Percentiles rank a stretch among this genome's conserved stretches.
Evolutionary conservation across 2,329 filamentous ascomycete species (phyloP).

Genomic region (Ophiostoma piceae): DNA sequence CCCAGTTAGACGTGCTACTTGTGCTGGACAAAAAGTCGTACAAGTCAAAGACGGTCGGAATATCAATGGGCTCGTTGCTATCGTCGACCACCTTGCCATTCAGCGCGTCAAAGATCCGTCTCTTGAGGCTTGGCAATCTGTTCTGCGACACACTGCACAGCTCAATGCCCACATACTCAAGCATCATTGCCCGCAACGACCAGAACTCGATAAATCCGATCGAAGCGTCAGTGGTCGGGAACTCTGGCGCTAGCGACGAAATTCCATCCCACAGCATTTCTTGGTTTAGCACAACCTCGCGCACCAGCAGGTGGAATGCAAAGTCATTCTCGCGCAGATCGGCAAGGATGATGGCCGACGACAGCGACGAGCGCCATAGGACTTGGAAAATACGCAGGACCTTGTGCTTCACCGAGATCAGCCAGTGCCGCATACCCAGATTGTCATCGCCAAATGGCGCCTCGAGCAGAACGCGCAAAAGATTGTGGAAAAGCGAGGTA

Average conservation of each 20-base stretch:
- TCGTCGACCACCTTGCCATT: slow-evolving; percentile 67
- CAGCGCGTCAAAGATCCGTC: slow-evolving; percentile 65
- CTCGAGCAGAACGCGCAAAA: slow-evolving; percentile 66
- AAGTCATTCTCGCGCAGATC: slow-evolving; percentile 77
- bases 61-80: slow-evolving; percentile 58
- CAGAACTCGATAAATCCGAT: slow-evolving; percentile 72
- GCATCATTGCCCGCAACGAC: slow-evolving; percentile 65
- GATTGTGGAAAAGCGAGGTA: slow-evolving; percentile 75
- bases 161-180: slow-evolving; percentile 82
- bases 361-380: slow-evolving; percentile 78
- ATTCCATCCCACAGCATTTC: slow-evolving; percentile 69
- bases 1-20: slow-evolving; percentile 47
- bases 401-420: slow-evolving; percentile 63
- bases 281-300: slow-evolving; percentile 64
- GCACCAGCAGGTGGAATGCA: slow-evolving; percentile 69
- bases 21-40: slow-evolving; percentile 74
- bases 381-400: slow-evolving; percentile 69
- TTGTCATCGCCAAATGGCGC: slow-evolving; percentile 61
- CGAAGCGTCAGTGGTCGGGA: slow-evolving; percentile 64
- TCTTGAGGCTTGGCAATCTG: slow-evolving; percentile 64
- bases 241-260: slow-evolving; percentile 55
- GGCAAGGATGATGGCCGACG: slow-evolving; percentile 65
- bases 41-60: slow-evolving; percentile 80
- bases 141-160: slow-evolving; percentile 71
- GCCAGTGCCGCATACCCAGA: slow-evolving; percentile 58